Conservation (phyloP, 148 eudicot species). For the Rhododendron griersonianum region DNA sequence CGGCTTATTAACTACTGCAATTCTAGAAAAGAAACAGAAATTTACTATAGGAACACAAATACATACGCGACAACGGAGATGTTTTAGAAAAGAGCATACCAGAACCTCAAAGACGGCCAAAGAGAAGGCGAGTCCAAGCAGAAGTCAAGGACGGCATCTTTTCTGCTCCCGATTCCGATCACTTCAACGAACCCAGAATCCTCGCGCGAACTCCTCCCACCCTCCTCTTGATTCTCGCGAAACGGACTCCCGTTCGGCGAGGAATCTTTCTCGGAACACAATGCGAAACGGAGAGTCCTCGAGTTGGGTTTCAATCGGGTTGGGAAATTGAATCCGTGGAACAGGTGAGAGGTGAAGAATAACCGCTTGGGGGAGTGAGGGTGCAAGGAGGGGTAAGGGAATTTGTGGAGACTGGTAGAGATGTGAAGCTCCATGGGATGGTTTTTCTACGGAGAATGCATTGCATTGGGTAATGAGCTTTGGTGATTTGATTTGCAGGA, state of each 20-base stretch:
- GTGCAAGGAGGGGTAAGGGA: background rate
- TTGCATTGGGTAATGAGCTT: background rate
- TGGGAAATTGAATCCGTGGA: background rate
- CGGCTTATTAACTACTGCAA: background rate
- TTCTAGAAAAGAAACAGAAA: background rate
- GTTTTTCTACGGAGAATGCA: background rate
- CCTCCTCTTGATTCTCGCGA: background rate
- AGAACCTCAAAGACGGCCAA: slow-evolving; percentile 29
- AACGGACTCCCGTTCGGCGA: background rate
- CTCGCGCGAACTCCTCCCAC: background rate
- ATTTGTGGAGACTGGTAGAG: background rate
- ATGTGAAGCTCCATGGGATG: background rate
- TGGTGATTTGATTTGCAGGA: background rate
- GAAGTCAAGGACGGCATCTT: slow-evolving; percentile 41
- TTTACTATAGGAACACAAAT: background rate
- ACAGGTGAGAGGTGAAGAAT: background rate
- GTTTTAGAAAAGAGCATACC: slow-evolving; percentile 19
- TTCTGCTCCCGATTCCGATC: slow-evolving; percentile 42
- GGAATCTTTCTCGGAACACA: background rate
- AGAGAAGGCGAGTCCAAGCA: slow-evolving; percentile 29
- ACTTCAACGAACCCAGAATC: slow-evolving; percentile 30
- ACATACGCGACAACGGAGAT: background rate
- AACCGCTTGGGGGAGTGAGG: background rate
- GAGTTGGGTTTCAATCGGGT: background rate
- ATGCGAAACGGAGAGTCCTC: background rate